Base-by-base conservation (phyloP, 2,329 filamentous ascomycete genomes). In the Helotiales sp. region DNA sequence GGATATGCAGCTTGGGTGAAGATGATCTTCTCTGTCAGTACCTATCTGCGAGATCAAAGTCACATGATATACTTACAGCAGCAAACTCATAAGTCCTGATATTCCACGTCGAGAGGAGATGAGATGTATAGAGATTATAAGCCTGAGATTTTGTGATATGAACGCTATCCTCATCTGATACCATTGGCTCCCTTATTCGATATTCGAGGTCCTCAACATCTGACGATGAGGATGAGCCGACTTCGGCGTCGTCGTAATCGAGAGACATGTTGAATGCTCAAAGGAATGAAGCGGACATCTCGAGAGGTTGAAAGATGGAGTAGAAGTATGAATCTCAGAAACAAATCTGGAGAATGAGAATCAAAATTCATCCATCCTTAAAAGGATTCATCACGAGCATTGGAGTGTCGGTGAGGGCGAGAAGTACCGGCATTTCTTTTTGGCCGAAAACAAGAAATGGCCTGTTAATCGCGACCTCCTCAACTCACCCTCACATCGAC, bases 71-170 rank as follows among this genome's bases (percentile, higher is more conserved):
- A 61, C 65, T 64, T 48, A 69, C 66, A 17, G 66, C 67, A 9
- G 67, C 66, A 50, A 69, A 69, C 58, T 69, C 67, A 58, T 67
- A 84, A 49, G 77, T 76, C 46, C 82, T 76, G 5, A 79, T 77
- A 67, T 83, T 84, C 81, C 80, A 84, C 36, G 80, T 80, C 15
- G 81, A 83, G 5, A 84, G 72, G 52, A 79, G 77, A 67, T 84
- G 81, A 19, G 79, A 82, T 19, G 77, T 67, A 59, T 83, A 84
- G 6, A 83, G 66, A 54, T 72, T 72, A 34, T 66, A 64, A 5
- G 74, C 73, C 52, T 76, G 74, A 5, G 70, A 61, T 60, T 65
- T 68, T 13, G 67, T 72, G 59, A 75, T 69, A 13, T 64, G 57
- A 42, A 49, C 51, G 7, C 7, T 5, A 12, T 57, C 58, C 17